phyloP scores from a whole-genome alignment of 2,329 filamentous ascomycete species.

The Xylaria sp. region DNA sequence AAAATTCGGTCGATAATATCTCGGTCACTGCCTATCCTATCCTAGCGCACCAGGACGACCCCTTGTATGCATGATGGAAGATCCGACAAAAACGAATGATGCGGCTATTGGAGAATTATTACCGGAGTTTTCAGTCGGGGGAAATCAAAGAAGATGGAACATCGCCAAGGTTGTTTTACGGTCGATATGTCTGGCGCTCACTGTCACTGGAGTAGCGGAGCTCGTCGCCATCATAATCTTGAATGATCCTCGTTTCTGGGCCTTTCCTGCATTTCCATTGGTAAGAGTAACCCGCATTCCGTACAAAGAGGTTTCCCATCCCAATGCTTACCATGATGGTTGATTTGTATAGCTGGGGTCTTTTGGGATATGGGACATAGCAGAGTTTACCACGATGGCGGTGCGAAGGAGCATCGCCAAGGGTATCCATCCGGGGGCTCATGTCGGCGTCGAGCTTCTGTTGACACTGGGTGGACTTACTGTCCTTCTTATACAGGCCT shows the following conservation, averaged over 20 bases:
- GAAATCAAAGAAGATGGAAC: constrained; percentile 23
- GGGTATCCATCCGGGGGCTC: constrained; percentile 27
- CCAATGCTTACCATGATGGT: not conserved
- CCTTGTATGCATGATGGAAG: constrained; percentile 9
- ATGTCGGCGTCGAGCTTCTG: constrained; percentile 27
- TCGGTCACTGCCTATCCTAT: too few relatives aligned
- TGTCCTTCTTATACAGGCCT: constrained; percentile 4
- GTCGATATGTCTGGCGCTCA: constrained; percentile 12
- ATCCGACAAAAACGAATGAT: constrained; percentile 3
- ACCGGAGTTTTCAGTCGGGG: constrained; percentile 18
- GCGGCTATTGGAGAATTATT: constrained; percentile 1
- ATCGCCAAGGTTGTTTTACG: constrained; percentile 25
- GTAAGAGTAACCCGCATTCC: not conserved
- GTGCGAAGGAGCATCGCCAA: constrained; percentile 18
- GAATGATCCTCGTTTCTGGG: not conserved
- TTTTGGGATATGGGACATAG: constrained; percentile 24
- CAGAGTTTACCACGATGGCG: constrained; percentile 26
- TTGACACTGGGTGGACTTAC: constrained; percentile 15
- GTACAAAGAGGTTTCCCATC: too few relatives aligned
- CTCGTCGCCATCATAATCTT: constrained; percentile 5
- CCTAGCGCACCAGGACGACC: not conserved
- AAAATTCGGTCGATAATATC: too few relatives aligned
- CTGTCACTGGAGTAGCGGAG: constrained; percentile 10
- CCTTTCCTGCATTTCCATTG: constrained; percentile 4
- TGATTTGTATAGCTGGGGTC: constrained; percentile 8